Conservation (phyloP, 495 filamentous ascomycete genomes). For the Penicillium angulare region DNA sequence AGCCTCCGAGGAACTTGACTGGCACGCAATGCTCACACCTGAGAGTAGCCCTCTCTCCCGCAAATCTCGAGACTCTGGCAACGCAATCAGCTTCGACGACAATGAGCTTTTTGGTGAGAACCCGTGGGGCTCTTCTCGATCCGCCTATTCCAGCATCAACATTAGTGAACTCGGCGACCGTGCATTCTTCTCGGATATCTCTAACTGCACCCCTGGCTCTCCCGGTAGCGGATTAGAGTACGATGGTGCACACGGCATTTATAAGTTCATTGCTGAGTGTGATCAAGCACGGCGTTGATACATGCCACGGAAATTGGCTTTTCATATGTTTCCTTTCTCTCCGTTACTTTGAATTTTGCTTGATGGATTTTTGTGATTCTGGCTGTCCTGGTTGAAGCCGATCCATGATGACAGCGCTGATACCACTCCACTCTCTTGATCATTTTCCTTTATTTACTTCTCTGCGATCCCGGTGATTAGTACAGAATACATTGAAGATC, state of each 20-base stretch:
- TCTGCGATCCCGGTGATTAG: neutral
- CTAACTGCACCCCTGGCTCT: slow-evolving; percentile 25
- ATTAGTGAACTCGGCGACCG: slow-evolving; percentile 52
- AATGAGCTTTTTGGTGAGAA: slow-evolving; percentile 44
- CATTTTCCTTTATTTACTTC: slow-evolving; percentile 3
- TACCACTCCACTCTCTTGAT: slow-evolving; percentile 28
- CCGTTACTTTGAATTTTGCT: slow-evolving; percentile 6
- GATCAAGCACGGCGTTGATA: slow-evolving; percentile 52
- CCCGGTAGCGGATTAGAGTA: slow-evolving; percentile 55
- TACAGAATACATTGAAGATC: slow-evolving; percentile 1
- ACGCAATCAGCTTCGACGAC: slow-evolving; percentile 47
- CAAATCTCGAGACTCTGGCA: slow-evolving; percentile 21
- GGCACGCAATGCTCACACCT: slow-evolving; percentile 58
- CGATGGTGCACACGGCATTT: slow-evolving; percentile 82
- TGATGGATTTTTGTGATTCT: slow-evolving; percentile 2
- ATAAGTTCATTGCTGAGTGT: slow-evolving; percentile 83
- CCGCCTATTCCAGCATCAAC: slow-evolving; percentile 53
- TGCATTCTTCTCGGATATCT: slow-evolving; percentile 37
- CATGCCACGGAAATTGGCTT: neutral
- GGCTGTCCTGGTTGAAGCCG: slow-evolving; percentile 8
- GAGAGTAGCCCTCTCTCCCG: slow-evolving; percentile 27
- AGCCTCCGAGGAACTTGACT: slow-evolving; percentile 43
- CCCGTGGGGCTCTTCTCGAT: slow-evolving; percentile 49
- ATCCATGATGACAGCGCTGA: slow-evolving; percentile 18
- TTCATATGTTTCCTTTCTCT: slow-evolving; percentile 1